A percentile compares a stretch with the other conserved stretches of the same genome.
phyloP scores from a whole-genome alignment of 1,284 basidiomycete species.

The Ganoderma leucocontextum region DNA sequence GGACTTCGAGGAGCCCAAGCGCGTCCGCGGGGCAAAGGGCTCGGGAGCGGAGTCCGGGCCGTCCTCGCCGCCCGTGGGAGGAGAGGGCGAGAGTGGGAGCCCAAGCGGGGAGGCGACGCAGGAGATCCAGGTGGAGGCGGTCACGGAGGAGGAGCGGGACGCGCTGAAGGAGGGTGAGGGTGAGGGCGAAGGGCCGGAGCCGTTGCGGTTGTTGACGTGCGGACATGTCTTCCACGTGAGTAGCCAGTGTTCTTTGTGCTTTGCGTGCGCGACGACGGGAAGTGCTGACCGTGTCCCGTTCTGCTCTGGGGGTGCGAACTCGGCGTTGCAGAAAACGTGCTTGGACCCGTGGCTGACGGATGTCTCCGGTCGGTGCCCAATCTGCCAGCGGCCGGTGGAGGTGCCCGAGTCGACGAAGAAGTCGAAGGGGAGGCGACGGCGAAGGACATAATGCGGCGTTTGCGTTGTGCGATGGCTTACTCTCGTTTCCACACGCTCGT shows the following conservation, averaged over 20 bases:
- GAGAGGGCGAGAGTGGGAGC: constrained; percentile 17
- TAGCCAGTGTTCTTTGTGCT: neutral
- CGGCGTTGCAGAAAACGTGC: constrained; percentile 69
- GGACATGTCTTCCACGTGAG: constrained; percentile 87
- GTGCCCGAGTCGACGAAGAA: constrained; percentile 39
- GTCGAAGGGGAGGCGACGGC: constrained; percentile 25
- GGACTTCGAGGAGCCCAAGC: constrained; percentile 81
- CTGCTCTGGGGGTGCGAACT: neutral
- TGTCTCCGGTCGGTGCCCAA: constrained; percentile 81
- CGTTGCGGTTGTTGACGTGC: constrained; percentile 73
- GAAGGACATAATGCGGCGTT: constrained; percentile 15
- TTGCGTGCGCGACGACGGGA: neutral
- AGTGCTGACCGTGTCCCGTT: neutral
- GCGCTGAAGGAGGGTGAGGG: constrained; percentile 44
- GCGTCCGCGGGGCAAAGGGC: constrained; percentile 41
- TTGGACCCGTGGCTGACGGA: constrained; percentile 81
- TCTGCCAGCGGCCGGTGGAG: constrained; percentile 71
- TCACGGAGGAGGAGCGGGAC: constrained; percentile 49
- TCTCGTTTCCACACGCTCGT: neutral
- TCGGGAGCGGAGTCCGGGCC: constrained; percentile 22
- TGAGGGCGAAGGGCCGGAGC: constrained; percentile 77
- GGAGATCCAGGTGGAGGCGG: constrained; percentile 48
- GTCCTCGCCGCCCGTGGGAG: constrained; percentile 19
- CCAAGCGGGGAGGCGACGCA: constrained; percentile 13
- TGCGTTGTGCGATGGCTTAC: neutral